phyloP scores from a whole-genome alignment of 768 basidiomycete species.

The Porpolomopsis calyptriformis region DNA sequence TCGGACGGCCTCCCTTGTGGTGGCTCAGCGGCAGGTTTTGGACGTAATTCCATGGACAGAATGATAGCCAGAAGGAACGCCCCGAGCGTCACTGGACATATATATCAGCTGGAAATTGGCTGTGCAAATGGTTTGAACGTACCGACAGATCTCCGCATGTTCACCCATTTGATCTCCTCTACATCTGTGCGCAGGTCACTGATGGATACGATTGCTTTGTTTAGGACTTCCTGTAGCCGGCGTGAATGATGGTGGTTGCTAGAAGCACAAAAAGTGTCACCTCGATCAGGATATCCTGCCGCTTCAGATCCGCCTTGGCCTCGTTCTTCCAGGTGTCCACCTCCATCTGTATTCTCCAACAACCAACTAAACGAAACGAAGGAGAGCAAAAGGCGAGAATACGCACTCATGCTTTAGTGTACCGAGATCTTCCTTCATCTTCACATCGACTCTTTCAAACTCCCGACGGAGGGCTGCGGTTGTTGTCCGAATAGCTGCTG shows the following conservation, averaged over 20 bases:
- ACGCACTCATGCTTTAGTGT: constrained; percentile 88
- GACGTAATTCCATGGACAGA: constrained; percentile 57
- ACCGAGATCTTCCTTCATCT: constrained; percentile 88
- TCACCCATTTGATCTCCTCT: constrained; percentile 83
- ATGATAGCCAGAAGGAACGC: constrained; percentile 64
- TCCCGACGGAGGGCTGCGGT: constrained; percentile 75
- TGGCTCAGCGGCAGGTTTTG: constrained; percentile 26
- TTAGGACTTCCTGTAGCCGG: constrained; percentile 51
- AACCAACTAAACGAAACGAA: constrained; percentile 3
- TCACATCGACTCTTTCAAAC: constrained; percentile 73
- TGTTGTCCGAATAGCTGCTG: constrained; percentile 66
- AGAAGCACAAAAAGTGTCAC: constrained; percentile 23
- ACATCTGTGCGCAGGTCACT: constrained; percentile 74
- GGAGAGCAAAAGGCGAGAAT: not conserved
- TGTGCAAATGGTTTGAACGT: constrained; percentile 18
- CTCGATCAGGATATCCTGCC: constrained; percentile 77
- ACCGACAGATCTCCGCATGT: constrained; percentile 78
- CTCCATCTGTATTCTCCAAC: constrained; percentile 84
- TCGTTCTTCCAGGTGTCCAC: constrained; percentile 91
- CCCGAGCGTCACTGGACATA: constrained; percentile 42
- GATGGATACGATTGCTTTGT: constrained; percentile 60
- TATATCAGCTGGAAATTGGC: not conserved
- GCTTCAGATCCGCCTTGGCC: constrained; percentile 71
- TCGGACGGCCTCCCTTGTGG: constrained; percentile 19
- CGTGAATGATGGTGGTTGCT: not conserved